Conservation (phyloP, 148 eudicot genomes). For the Silene latifolia region DNA sequence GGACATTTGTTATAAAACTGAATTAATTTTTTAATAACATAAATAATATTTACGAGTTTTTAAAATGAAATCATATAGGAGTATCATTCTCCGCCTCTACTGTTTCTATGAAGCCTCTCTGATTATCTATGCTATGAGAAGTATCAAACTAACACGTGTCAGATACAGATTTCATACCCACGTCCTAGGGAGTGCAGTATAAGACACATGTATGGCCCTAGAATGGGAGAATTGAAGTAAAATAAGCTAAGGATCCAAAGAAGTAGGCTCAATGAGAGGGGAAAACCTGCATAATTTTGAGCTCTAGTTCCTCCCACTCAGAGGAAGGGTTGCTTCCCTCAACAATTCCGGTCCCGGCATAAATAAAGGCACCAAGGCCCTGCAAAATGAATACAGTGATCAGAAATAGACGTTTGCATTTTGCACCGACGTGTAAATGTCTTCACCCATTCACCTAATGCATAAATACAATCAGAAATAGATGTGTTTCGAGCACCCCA, state of each 20-base stretch:
- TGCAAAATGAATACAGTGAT: constrained; percentile 23
- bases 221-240: neutral
- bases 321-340: constrained; percentile 76
- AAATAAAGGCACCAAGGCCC: constrained; percentile 76
- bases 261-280: neutral
- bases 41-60: no score
- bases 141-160: neutral
- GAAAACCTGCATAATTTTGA: constrained; percentile 88
- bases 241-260: neutral
- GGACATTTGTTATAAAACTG: neutral
- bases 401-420: neutral
- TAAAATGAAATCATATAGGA: neutral
- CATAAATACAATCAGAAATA: neutral
- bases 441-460: neutral
- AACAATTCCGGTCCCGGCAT: constrained; percentile 97
- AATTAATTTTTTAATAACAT: no score
- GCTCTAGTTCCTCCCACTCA: constrained; percentile 96
- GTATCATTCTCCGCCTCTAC: neutral
- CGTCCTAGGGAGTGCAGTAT: neutral
- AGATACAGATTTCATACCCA: neutral
- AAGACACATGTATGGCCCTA: neutral
- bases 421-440: neutral
- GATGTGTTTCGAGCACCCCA: neutral
- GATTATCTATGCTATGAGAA: neutral
- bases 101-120: neutral